phyloP scores from a whole-genome alignment of 352 stramenopile genomes.

The Phytopythium chamaehyphon region DNA sequence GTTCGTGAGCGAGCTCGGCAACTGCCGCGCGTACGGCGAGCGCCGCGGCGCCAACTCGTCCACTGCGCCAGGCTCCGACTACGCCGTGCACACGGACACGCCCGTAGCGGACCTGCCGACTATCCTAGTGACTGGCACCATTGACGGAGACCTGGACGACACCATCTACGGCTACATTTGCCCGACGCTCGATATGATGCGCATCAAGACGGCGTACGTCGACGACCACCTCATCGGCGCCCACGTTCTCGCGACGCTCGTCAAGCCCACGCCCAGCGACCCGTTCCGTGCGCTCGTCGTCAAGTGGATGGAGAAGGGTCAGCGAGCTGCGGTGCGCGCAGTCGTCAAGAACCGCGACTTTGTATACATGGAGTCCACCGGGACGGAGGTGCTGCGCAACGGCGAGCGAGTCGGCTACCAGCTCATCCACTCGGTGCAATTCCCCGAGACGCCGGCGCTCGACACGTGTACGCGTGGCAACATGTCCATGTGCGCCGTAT shows the following conservation, averaged over 20 bases:
- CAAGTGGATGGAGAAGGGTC: slow-evolving; percentile 50
- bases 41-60: slow-evolving; percentile 17
- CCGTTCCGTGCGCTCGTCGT: slow-evolving; percentile 35
- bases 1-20: slow-evolving; percentile 32
- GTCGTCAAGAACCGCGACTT: slow-evolving; percentile 48
- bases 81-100: slow-evolving; percentile 19
- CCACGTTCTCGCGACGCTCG: slow-evolving; percentile 37
- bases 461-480: slow-evolving; percentile 19
- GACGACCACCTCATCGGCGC: slow-evolving; percentile 33
- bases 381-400: slow-evolving; percentile 33
- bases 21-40: slow-evolving; percentile 35
- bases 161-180: slow-evolving; percentile 36
- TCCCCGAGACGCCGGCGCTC: slow-evolving; percentile 22
- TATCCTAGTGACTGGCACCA: slow-evolving; percentile 27
- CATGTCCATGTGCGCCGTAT: slow-evolving; percentile 31
- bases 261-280: slow-evolving; percentile 21
- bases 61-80: slow-evolving; percentile 18
- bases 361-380: slow-evolving; percentile 47
- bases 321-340: slow-evolving; percentile 25
- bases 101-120: slow-evolving; percentile 18
- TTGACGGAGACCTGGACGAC: slow-evolving; percentile 41
- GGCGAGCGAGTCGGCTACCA: slow-evolving; percentile 58
- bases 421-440: slow-evolving; percentile 52
- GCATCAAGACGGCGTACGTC: slow-evolving; percentile 38
- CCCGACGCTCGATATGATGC: slow-evolving; percentile 30